phyloP scores from a whole-genome alignment of 2,329 filamentous ascomycete species.

The Trichophyton schoenleinii region DNA sequence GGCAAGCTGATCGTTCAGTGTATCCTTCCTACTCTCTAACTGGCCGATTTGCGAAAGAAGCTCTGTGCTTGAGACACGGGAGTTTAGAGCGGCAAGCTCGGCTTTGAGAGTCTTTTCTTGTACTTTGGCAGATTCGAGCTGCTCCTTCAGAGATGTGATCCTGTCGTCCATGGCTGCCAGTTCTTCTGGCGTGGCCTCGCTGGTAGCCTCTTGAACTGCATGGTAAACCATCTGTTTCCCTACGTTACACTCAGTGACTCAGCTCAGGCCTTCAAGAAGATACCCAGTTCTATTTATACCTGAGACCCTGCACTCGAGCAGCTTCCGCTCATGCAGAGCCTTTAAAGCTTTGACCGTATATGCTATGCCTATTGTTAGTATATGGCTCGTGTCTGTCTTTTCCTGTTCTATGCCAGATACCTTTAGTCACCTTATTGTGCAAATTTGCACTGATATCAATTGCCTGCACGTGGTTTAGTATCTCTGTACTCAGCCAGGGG shows the following conservation, averaged over 20 bases:
- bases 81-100: constrained; percentile 35
- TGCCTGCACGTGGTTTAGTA: constrained; percentile 23
- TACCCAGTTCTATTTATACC: constrained; percentile 26
- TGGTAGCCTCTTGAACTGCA: constrained; percentile 39
- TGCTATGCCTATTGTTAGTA: constrained; percentile 25
- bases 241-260: constrained; percentile 15
- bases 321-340: constrained; percentile 48
- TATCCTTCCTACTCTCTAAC: constrained; percentile 35
- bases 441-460: constrained; percentile 50
- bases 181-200: constrained; percentile 37
- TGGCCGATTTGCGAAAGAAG: constrained; percentile 34
- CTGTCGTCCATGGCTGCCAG: constrained; percentile 39
- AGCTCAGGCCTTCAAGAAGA: background rate
- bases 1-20: constrained; percentile 30
- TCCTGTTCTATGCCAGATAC: constrained; percentile 18
- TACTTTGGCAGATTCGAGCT: constrained; percentile 33
- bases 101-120: constrained; percentile 40
- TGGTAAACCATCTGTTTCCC: constrained; percentile 54
- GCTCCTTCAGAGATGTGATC: constrained; percentile 35
- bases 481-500: background rate
- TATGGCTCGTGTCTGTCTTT: background rate
- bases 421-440: constrained; percentile 48
- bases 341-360: constrained; percentile 49
- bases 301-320: constrained; percentile 46
- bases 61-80: constrained; percentile 40